A percentile compares a stretch with the other conserved stretches of the same genome.
These are phyloP conservation scores for Suillus cothurnatus DNA, from an alignment of 768 basidiomycete species.

Conservation along the genomic window DNA sequence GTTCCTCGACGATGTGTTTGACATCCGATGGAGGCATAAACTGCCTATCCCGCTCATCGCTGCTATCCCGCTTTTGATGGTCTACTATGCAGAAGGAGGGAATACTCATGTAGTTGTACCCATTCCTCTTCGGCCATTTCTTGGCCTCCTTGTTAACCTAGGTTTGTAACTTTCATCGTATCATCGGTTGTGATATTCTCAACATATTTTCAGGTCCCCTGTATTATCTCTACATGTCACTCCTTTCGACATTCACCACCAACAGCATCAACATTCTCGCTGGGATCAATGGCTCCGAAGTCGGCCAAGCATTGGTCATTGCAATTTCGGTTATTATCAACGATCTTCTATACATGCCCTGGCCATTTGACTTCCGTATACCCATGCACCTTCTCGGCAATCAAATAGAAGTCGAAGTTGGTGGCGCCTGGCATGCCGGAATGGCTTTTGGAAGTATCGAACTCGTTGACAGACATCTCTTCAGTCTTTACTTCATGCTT, in stretches of 20 bases:
- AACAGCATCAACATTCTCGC: conserved; percentile 99
- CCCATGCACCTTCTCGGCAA: conserved; percentile 71
- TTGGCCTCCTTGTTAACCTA: conserved; percentile 83
- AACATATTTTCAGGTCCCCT: conserved; percentile 66
- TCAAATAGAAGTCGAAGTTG: conserved; percentile 67
- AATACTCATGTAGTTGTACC: conserved; percentile 95
- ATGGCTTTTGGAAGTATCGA: conserved; percentile 86
- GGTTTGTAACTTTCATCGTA: conserved; percentile 50
- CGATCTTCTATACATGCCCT: conserved; percentile 92
- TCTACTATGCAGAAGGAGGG: conserved; percentile 94
- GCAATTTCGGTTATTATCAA: conserved; percentile 89
- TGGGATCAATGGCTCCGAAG: conserved; percentile 96
- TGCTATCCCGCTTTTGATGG: conserved; percentile 91
- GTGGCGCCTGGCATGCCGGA: conserved; percentile 80
- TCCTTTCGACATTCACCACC: conserved; percentile 94
- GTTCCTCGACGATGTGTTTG: conserved; percentile 96
- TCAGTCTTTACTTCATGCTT: conserved; percentile 96
- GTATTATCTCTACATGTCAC: conserved; percentile 95
- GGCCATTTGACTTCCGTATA: conserved; percentile 74
- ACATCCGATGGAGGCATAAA: conserved; percentile 98
- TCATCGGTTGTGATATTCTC: background rate
- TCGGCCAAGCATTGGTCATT: conserved; percentile 90
- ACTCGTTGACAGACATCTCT: conserved; percentile 90
- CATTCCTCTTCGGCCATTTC: conserved; percentile 68
- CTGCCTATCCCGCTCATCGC: conserved; percentile 96